A percentile compares a stretch with the other conserved stretches of the same genome.
Evolutionary conservation across 2,329 filamentous ascomycete species (phyloP).

Genomic region (Verticillium isaacii): DNA sequence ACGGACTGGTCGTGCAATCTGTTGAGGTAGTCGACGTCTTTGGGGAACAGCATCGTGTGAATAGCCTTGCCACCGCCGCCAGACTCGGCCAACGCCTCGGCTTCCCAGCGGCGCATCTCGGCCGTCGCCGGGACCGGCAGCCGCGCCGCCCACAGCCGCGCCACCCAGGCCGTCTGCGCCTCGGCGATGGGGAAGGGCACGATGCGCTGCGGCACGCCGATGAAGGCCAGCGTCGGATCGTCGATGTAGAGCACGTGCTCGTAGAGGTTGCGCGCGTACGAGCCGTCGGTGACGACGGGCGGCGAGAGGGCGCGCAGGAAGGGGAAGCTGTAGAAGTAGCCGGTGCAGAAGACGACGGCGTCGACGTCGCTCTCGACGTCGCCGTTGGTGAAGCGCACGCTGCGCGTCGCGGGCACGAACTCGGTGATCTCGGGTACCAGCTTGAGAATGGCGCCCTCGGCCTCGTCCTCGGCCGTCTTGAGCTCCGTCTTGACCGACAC

Average conservation of each 20-base stretch:
- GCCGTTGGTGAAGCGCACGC: conserved; percentile 61
- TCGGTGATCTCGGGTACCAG: conserved; percentile 40
- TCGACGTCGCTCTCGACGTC: conserved; percentile 64
- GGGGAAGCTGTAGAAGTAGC: conserved; percentile 80
- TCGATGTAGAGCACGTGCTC: conserved; percentile 64
- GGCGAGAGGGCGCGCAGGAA: conserved; percentile 52
- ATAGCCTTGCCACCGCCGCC: conserved; percentile 38
- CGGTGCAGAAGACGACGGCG: conserved; percentile 79
- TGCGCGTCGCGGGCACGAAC: conserved; percentile 36
- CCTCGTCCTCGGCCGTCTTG: conserved; percentile 17
- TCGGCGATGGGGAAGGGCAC: conserved; percentile 70
- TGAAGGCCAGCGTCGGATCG: conserved; percentile 62
- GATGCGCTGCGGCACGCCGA: conserved; percentile 61
- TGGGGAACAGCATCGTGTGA: conserved; percentile 40
- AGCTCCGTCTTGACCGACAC: conserved; percentile 41
- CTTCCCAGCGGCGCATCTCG: conserved; percentile 61
- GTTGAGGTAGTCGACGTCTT: conserved; percentile 58
- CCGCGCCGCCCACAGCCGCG: conserved; percentile 61
- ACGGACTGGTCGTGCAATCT: conserved; percentile 44
- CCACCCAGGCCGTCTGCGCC: conserved; percentile 61
- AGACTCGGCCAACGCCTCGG: conserved; percentile 36
- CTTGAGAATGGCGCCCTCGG: conserved; percentile 20
- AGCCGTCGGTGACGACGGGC: conserved; percentile 53
- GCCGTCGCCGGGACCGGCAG: conserved; percentile 46
- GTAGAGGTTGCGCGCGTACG: conserved; percentile 56